Evolutionary conservation across 2,329 filamentous ascomycete genomes (phyloP), one percentile per base, ranked within the genome.

Genomic region (Mycocentrospora acerina): DNA sequence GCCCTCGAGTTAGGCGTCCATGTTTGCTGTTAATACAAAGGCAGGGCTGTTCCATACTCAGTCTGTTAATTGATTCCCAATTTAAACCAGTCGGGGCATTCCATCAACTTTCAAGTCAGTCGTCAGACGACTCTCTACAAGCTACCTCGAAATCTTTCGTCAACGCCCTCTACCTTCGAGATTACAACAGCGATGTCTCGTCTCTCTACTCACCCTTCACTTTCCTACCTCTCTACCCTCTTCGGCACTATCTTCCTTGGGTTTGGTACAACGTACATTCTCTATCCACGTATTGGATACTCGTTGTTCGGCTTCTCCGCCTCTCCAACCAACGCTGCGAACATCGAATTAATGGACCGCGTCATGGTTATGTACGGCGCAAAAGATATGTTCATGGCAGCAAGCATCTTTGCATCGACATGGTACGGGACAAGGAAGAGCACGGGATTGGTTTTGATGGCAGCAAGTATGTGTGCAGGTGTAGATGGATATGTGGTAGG

Each of bases 371-470:
- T 78, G 24, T 78, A 75, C 51, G 74, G 74, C 1, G 67, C 63
- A 4, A 66, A 76, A 9, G 73, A 79, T 43, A 55, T 77, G 12
- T 78, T 76, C 60, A 73, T 77, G 61, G 74, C 71, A 0, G 18
- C 65, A 2, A 60, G 69, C 2, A 64, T 73, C 14, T 64, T 60
- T 27, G 56, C 64, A 0, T 59, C 71, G 1, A 60, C 64, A 2
- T 69, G 57, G 27, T 62, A 56, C 34, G 74, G 73, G 0, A 69
- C 59, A 4, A 52, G 62, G 14, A 68, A 60, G 46, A 62, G 68
- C 1, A 49, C 74, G 12, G 75, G 72, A 0, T 64, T 68, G 61
- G 69, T 72, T 2, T 33, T 77, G 35, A 37, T 77, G 16, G 66
- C 67, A 1, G 66, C 58, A 11, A 67, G 69, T 26, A 59, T 39